Conservation (phyloP, 148 eudicot genomes). For the Silene latifolia region DNA sequence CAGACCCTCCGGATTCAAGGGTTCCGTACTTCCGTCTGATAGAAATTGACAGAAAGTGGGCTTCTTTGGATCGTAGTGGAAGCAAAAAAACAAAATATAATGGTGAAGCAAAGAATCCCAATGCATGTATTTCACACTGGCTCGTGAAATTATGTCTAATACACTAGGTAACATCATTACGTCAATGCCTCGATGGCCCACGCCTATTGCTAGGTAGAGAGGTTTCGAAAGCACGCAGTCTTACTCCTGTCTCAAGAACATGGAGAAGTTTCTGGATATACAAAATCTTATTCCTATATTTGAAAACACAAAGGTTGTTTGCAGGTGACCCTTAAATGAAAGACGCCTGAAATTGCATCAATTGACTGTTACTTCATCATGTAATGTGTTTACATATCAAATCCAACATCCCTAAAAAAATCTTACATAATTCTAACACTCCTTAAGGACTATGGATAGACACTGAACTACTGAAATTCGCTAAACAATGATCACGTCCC, state of each 20-base stretch:
- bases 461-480: no score
- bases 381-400: no score
- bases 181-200: background rate
- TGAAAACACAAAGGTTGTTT: no score
- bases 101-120: background rate
- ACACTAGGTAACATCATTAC: background rate
- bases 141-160: background rate
- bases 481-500: no score
- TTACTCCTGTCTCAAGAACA: background rate
- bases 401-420: no score
- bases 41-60: background rate
- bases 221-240: background rate
- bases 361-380: no score
- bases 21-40: background rate
- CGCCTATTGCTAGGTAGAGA: no score
- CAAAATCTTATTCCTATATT: no score
- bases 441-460: no score
- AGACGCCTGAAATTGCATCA: no score
- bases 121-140: background rate
- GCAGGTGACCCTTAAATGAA: no score
- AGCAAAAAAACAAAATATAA: background rate
- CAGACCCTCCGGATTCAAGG: background rate
- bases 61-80: background rate
- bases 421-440: no score
- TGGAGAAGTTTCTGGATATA: background rate